Evolutionary conservation across 2,329 filamentous ascomycete species (phyloP), one percentile per base, ranked within the genome.

Genomic region (Clonostachys chloroleuca): DNA sequence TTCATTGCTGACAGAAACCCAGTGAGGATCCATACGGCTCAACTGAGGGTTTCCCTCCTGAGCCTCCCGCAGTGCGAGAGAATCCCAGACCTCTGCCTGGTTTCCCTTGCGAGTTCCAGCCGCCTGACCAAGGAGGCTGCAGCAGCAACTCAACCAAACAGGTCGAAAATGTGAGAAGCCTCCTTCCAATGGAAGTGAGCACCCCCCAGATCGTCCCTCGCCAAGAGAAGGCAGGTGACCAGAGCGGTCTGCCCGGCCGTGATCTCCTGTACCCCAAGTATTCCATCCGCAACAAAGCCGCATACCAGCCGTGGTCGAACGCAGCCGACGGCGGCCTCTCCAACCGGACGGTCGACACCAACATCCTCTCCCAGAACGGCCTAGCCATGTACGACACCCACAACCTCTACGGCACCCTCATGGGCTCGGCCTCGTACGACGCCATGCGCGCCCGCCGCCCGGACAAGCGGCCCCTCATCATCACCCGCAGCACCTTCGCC

Each of bases 341-440:
- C 39, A 63, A 62, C 53, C 82, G 89, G 56, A 87, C 88, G 2
- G 75, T 92, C 24, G 83, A 81, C 50, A 87, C 88, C 0, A 90
- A 94, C 56, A 85, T 89, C 0, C 90, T 86, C 3, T 87, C 94
- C 58, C 72, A 79, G 42, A 86, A 89, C 54, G 88, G 87, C 5
- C 73, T 81, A 2, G 63, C 80, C 39, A 86, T 95, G 60, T 95
- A 95, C 59, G 89, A 95, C 59, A 81, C 89, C 24, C 90, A 95
- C 72, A 94, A 89, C 58, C 67, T 94, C 2, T 92, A 77, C 57
- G 88, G 88, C 1, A 77, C 87, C 56, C 82, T 86, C 61, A 87
- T 92, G 53, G 72, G 90, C 48, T 86, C 87, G 50, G 86, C 87
- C 10, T 94, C 89, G 0, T 89, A 90, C 59, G 69, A 85, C 42